These are phyloP conservation scores for Corylus heterophylla DNA, from an alignment of 306 rosid species.

Conservation along the genomic window DNA sequence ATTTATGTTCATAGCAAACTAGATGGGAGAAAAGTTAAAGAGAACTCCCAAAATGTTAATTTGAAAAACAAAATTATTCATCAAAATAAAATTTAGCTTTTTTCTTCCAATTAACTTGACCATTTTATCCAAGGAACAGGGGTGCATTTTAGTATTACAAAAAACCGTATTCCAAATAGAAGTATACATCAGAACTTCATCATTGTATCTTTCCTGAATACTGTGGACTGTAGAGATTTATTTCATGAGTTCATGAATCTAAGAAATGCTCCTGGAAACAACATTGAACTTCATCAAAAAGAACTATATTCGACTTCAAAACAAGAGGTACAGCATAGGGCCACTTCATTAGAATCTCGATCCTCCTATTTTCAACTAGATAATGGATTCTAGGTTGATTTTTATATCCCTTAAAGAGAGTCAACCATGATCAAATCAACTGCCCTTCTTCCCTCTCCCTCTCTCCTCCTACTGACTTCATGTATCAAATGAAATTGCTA, in stretches of 20 bases:
- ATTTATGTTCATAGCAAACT: not conserved
- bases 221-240: not conserved
- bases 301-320: not conserved
- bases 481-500: not conserved
- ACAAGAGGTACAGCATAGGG: not conserved
- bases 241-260: not conserved
- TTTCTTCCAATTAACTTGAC: not conserved
- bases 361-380: not conserved
- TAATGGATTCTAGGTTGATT: too few species aligned
- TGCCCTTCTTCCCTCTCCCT: not conserved
- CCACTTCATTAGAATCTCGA: not conserved
- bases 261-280: not conserved
- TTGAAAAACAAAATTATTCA: not conserved
- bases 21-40: not conserved
- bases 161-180: not conserved
- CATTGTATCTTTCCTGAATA: not conserved
- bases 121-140: not conserved
- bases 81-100: not conserved
- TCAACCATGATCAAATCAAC: not conserved
- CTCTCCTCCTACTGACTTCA: too few species aligned
- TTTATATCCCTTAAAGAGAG: not conserved
- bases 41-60: not conserved
- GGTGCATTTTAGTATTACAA: not conserved
- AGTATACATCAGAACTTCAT: slow-evolving; percentile 1
- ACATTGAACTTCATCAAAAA: not conserved